Evolutionary conservation across 176 grass and related monocot species (phyloP).

Genomic region (Typha latifolia): DNA sequence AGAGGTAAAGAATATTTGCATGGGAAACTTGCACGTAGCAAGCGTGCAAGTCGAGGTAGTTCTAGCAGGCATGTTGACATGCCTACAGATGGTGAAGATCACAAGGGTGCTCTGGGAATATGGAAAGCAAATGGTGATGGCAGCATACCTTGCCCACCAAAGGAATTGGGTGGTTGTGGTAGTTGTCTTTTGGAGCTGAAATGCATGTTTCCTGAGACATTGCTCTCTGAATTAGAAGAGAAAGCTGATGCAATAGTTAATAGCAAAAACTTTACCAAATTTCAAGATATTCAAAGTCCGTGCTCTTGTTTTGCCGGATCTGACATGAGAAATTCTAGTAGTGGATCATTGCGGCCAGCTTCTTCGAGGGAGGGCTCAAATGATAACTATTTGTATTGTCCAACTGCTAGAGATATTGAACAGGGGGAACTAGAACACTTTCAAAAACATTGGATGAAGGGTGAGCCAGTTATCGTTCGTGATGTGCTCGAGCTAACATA

Average conservation of each 20-base stretch:
- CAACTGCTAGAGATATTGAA: slow-evolving; percentile 33
- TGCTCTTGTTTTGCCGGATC: slow-evolving; percentile 34
- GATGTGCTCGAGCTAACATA: slow-evolving; percentile 56
- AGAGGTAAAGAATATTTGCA: slow-evolving; percentile 34
- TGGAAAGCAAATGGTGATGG: slow-evolving; percentile 58
- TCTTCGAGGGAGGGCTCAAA: slow-evolving; percentile 46
- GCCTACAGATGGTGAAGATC: not conserved
- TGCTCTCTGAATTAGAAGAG: slow-evolving; percentile 34
- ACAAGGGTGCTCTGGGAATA: not conserved
- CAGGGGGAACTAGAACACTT: slow-evolving; percentile 62
- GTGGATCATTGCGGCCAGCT: slow-evolving; percentile 21
- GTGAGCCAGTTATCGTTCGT: slow-evolving; percentile 67
- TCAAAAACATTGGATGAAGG: slow-evolving; percentile 68
- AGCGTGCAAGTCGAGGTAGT: not conserved
- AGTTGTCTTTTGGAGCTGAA: slow-evolving; percentile 40
- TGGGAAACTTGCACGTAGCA: slow-evolving; percentile 10
- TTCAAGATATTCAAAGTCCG: not conserved
- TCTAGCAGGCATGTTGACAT: slow-evolving; percentile 9
- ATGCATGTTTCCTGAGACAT: slow-evolving; percentile 40
- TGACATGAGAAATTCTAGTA: slow-evolving; percentile 20
- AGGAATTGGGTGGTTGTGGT: slow-evolving; percentile 53
- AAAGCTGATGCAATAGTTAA: slow-evolving; percentile 41
- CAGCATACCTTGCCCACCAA: slow-evolving; percentile 76
- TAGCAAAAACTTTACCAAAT: slow-evolving; percentile 19
- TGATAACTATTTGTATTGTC: slow-evolving; percentile 74